These are phyloP conservation scores for Phaeoacremonium minimum DNA, from an alignment of 2,329 filamentous ascomycete genomes.

Conservation along the genomic window DNA sequence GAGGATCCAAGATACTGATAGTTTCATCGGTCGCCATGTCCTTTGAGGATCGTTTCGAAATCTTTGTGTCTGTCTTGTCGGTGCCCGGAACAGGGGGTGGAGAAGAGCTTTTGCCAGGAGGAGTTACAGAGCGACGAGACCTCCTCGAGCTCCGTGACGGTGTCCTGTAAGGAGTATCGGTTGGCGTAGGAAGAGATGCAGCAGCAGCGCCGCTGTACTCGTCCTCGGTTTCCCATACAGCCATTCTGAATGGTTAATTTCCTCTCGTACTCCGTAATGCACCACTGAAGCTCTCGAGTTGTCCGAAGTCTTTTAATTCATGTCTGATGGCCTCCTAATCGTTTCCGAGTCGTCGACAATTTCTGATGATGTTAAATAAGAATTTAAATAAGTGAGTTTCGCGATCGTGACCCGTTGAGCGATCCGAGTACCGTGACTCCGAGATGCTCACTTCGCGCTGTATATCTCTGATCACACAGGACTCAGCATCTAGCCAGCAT, in stretches of 20 bases:
- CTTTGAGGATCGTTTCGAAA: slow-evolving; percentile 47
- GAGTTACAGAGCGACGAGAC: slow-evolving; percentile 65
- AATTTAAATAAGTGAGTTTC: too few relatives aligned
- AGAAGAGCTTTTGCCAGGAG: slow-evolving; percentile 56
- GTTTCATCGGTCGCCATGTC: slow-evolving; percentile 63
- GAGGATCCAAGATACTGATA: slow-evolving; percentile 75
- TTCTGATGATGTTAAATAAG: too few relatives aligned
- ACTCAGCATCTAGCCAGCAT: too few relatives aligned
- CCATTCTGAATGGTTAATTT: slow-evolving; percentile 34
- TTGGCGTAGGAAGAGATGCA: slow-evolving; percentile 63
- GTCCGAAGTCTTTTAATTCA: too few relatives aligned
- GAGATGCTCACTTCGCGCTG: too few relatives aligned
- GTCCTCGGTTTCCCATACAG: slow-evolving; percentile 59
- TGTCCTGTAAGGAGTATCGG: slow-evolving; percentile 68
- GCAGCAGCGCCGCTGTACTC: slow-evolving; percentile 53
- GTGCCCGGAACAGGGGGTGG: slow-evolving; percentile 43
- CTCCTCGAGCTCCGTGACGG: slow-evolving; percentile 59
- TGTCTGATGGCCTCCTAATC: too few relatives aligned
- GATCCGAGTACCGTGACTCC: too few relatives aligned
- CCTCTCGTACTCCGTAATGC: not conserved
- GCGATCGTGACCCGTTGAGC: too few relatives aligned
- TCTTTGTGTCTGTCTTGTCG: slow-evolving; percentile 37
- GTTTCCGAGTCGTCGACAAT: too few relatives aligned
- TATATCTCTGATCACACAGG: too few relatives aligned
- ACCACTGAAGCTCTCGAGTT: too few relatives aligned